phyloP scores from a whole-genome alignment of 495 filamentous ascomycete species.

The Penicillium paradoxum region DNA sequence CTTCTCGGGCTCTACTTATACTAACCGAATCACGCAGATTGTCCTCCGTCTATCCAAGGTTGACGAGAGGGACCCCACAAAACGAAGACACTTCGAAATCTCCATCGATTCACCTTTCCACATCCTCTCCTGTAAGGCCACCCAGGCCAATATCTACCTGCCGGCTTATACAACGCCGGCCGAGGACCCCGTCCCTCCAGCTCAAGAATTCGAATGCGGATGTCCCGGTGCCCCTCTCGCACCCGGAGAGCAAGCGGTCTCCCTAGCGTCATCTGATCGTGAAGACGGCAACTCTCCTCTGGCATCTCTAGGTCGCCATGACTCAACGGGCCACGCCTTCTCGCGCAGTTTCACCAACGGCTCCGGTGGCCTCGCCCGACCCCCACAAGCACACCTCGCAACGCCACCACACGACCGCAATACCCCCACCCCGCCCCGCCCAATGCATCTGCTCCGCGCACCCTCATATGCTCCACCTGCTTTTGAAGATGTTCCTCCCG shows the following conservation, averaged over 20 bases:
- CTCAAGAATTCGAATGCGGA: conserved; percentile 62
- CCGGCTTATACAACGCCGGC: conserved; percentile 74
- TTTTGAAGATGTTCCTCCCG: conserved; percentile 84
- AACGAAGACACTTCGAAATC: conserved; percentile 94
- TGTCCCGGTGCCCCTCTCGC: conserved; percentile 62
- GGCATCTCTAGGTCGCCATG: conserved; percentile 10
- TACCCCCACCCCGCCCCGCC: conserved; percentile 40
- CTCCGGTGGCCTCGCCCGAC: conserved; percentile 43
- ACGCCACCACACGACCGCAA: conserved; percentile 38
- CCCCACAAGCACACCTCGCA: conserved; percentile 45
- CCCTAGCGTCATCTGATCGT: conserved; percentile 30
- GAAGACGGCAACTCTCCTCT: conserved; percentile 20
- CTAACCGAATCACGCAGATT: conserved; percentile 53
- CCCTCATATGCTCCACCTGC: conserved; percentile 89
- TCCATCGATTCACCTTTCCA: conserved; percentile 98
- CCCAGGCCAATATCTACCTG: conserved; percentile 82
- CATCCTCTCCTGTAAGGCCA: conserved; percentile 89
- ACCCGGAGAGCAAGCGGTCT: conserved; percentile 35
- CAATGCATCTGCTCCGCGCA: conserved; percentile 83
- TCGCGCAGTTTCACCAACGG: conserved; percentile 44
- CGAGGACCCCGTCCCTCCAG: conserved; percentile 38
- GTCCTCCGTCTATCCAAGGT: conserved; percentile 91
- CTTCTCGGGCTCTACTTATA: background rate
- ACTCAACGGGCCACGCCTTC: conserved; percentile 20
- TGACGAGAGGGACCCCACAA: conserved; percentile 73